Evolutionary conservation across 2,329 filamentous ascomycete genomes (phyloP).

Genomic region (Ceratocystis diversiconidia): DNA sequence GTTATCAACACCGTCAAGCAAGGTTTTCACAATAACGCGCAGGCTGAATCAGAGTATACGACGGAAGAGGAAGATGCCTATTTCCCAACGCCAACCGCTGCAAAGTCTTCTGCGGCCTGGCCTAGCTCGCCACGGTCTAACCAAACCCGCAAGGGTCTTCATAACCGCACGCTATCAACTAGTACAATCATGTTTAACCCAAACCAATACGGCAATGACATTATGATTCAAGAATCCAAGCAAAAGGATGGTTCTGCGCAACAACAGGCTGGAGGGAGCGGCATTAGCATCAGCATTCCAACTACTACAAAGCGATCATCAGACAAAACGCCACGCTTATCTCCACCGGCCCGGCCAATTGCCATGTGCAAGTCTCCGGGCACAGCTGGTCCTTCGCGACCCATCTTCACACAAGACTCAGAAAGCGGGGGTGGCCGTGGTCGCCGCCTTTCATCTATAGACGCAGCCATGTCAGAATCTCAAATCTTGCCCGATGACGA

Average conservation of each 20-base stretch:
- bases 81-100: conserved; percentile 38
- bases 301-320: conserved; percentile 33
- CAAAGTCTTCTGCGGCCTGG: conserved; percentile 28
- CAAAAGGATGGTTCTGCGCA: conserved; percentile 9
- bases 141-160: conserved; percentile 31
- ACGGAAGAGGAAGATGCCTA: conserved; percentile 34
- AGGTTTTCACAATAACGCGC: conserved; percentile 2
- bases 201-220: conserved; percentile 29
- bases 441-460: conserved; percentile 47
- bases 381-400: conserved; percentile 10
- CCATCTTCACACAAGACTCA: conserved; percentile 1
- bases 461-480: conserved; percentile 62
- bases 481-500: conserved; percentile 38
- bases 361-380: conserved; percentile 28
- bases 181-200: conserved; percentile 79
- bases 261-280: conserved; percentile 26
- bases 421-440: conserved; percentile 21
- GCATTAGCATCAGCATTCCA: conserved; percentile 29
- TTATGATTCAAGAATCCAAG: conserved; percentile 13
- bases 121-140: conserved; percentile 23
- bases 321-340: conserved; percentile 28
- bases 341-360: conserved; percentile 42
- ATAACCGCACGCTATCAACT: conserved; percentile 62
- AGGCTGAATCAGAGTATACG: conserved; percentile 8
- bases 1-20: conserved; percentile 24